Conservation (phyloP, 1,284 basidiomycete genomes). For the Marasmius sp. region DNA sequence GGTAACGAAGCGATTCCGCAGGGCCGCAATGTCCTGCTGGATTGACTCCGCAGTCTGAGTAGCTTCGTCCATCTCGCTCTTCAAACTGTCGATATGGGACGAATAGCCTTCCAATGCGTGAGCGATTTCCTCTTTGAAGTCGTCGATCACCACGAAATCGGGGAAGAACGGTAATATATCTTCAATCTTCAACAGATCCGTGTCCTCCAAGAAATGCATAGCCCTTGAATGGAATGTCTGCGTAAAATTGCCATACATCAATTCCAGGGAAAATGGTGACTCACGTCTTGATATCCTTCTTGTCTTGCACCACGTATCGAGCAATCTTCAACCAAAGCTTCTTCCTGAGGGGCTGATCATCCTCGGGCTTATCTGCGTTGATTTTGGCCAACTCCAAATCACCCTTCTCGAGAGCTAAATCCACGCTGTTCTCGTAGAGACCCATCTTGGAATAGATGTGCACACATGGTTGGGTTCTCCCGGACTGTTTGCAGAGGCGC, state of each 20-base stretch:
- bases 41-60: slow-evolving; percentile 91
- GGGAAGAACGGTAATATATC: slow-evolving; percentile 99
- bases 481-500: slow-evolving; percentile 83
- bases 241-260: slow-evolving; percentile 5
- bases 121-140: slow-evolving; percentile 99
- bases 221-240: slow-evolving; percentile 58
- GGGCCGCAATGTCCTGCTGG: slow-evolving; percentile 84
- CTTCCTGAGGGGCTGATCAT: slow-evolving; percentile 84
- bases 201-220: slow-evolving; percentile 94
- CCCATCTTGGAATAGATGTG: slow-evolving; percentile 99
- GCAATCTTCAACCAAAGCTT: slow-evolving; percentile 99
- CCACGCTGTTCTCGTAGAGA: slow-evolving; percentile 93
- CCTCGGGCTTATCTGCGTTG: slow-evolving; percentile 92
- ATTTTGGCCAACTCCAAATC: slow-evolving; percentile 92
- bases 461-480: slow-evolving; percentile 88
- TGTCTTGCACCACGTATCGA: slow-evolving; percentile 94
- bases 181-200: slow-evolving; percentile 95
- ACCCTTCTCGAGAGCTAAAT: slow-evolving; percentile 90
- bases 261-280: slow-evolving; percentile 28
- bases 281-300: slow-evolving; percentile 96
- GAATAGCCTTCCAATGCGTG: slow-evolving; percentile 94
- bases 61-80: slow-evolving; percentile 95
- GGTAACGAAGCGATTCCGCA: slow-evolving; percentile 92
- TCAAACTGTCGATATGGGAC: slow-evolving; percentile 86
- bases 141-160: slow-evolving; percentile 98